A percentile compares a stretch with the other conserved stretches of the same genome.
phyloP scores from a whole-genome alignment of 306 rosid genomes.

The Rosa chinensis region DNA sequence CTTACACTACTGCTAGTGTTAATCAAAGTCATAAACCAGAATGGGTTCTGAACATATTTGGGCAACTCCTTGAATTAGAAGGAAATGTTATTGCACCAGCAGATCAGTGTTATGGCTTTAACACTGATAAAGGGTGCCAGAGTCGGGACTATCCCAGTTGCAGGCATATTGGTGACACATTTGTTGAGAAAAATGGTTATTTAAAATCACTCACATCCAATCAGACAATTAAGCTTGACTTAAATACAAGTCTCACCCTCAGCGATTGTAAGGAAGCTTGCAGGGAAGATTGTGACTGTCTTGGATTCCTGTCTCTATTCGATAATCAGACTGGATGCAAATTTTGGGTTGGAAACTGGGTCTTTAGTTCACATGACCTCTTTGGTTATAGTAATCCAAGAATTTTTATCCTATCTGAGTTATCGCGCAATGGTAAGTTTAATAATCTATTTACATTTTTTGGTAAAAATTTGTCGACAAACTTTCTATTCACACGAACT shows the following conservation, averaged over 20 bases:
- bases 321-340: constrained; percentile 1
- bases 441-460: no score
- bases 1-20: not conserved
- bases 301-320: not conserved
- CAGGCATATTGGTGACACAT: no score
- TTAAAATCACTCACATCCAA: not conserved
- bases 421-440: no score
- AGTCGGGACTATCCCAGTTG: not conserved
- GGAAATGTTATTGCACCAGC: not conserved
- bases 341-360: constrained; percentile 6
- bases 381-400: not conserved
- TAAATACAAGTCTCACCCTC: not conserved
- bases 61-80: not conserved
- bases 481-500: no score
- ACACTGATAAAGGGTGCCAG: not conserved
- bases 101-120: not conserved
- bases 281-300: constrained; percentile 23
- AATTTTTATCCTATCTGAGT: no score
- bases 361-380: not conserved
- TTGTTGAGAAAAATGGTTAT: not conserved
- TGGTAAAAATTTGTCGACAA: no score
- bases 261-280: constrained; percentile 8
- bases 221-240: not conserved
- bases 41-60: not conserved
- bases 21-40: not conserved